Evolutionary conservation across 495 filamentous ascomycete species (phyloP).

Genomic region (Penicillium soppii): DNA sequence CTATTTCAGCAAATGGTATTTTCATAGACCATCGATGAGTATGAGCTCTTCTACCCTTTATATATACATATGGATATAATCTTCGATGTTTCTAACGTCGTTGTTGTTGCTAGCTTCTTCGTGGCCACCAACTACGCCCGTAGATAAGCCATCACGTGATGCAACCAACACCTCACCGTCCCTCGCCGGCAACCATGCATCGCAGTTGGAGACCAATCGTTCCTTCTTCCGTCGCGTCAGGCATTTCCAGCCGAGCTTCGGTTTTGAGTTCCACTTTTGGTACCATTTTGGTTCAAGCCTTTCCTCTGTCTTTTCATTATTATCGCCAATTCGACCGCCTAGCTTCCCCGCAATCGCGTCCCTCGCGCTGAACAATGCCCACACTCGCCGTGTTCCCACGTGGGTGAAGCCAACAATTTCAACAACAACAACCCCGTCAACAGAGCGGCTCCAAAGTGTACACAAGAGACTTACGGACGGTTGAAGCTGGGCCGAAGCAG

Average conservation of each 20-base stretch:
- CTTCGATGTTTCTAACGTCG: too few relatives aligned
- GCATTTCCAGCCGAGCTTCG: neutral
- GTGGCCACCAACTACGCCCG: too few relatives aligned
- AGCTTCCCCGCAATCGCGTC: slow-evolving; percentile 47
- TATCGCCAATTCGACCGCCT: slow-evolving; percentile 4
- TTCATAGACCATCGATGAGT: too few relatives aligned
- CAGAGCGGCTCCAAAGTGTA: neutral
- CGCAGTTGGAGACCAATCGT: slow-evolving; percentile 1
- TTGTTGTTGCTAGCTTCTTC: too few relatives aligned
- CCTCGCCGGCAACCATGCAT: neutral
- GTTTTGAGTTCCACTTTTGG: neutral
- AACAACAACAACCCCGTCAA: slow-evolving; percentile 2
- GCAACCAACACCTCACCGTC: neutral
- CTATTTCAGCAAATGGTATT: too few relatives aligned
- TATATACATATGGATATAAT: too few relatives aligned
- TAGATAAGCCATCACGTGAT: slow-evolving; percentile 4
- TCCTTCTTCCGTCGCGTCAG: slow-evolving; percentile 2
- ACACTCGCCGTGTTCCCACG: slow-evolving; percentile 29
- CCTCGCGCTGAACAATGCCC: slow-evolving; percentile 36
- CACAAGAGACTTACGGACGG: neutral
- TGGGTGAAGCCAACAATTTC: slow-evolving; percentile 26
- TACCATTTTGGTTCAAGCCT: neutral
- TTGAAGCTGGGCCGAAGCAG: slow-evolving; percentile 14
- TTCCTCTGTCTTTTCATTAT: neutral
- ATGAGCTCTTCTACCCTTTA: too few relatives aligned